These are phyloP conservation scores for Xylaria telfairii DNA, from an alignment of 495 filamentous ascomycete genomes.

Conservation along the genomic window DNA sequence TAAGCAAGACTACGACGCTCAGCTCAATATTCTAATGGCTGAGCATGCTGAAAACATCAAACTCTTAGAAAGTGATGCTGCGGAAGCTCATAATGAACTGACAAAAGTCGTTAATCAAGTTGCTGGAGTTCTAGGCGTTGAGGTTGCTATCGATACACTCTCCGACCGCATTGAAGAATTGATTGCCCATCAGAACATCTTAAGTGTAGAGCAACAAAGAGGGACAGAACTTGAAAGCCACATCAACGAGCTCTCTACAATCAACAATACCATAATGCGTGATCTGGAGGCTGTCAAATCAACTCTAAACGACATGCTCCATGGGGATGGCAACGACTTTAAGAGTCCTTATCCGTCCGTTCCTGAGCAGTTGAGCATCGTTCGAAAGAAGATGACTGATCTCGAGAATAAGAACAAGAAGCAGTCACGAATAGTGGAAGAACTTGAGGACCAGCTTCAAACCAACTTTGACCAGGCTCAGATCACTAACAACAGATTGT, in stretches of 20 bases:
- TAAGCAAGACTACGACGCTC: constrained; percentile 49
- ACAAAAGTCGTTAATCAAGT: constrained; percentile 65
- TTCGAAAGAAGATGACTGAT: constrained; percentile 73
- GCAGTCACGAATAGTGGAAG: constrained; percentile 88
- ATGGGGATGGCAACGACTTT: constrained; percentile 40
- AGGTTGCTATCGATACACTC: constrained; percentile 62
- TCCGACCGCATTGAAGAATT: constrained; percentile 59
- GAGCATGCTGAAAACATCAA: constrained; percentile 67
- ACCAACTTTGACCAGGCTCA: constrained; percentile 94
- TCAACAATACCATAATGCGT: constrained; percentile 62
- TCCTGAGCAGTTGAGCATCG: constrained; percentile 70
- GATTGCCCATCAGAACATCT: constrained; percentile 53
- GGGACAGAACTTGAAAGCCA: constrained; percentile 55
- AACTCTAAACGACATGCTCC: constrained; percentile 52
- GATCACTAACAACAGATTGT: constrained; percentile 76
- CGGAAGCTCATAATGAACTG: constrained; percentile 72
- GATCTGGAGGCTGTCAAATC: constrained; percentile 59
- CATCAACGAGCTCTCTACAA: constrained; percentile 54
- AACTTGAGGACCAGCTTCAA: constrained; percentile 96
- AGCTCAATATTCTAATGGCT: constrained; percentile 50
- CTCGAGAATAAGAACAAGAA: constrained; percentile 73
- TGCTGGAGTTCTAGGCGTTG: constrained; percentile 58
- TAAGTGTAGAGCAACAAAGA: constrained; percentile 63
- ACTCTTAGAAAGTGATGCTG: constrained; percentile 70
- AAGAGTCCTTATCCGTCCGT: constrained; percentile 66